Evolutionary conservation across 345 rosid genomes (phyloP).

Genomic region (Viola odorata): DNA sequence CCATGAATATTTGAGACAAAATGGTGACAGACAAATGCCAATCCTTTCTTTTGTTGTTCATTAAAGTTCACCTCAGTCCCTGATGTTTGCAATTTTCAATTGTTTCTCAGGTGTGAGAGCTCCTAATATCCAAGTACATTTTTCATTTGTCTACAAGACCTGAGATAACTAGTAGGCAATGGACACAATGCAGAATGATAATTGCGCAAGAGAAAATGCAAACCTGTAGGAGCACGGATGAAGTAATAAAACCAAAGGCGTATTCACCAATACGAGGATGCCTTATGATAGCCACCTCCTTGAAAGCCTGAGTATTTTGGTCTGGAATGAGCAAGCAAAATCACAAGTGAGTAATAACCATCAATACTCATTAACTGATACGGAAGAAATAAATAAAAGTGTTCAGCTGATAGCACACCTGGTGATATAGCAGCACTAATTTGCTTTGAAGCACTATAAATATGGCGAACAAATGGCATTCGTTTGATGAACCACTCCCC

Average conservation of each 20-base stretch:
- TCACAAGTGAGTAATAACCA: neutral
- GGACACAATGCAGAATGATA: neutral
- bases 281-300: constrained; percentile 94
- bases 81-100: too few species aligned
- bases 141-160: too few species aligned
- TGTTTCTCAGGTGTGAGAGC: too few species aligned
- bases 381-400: neutral
- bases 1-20: too few species aligned
- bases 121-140: too few species aligned
- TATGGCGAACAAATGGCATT: constrained; percentile 96
- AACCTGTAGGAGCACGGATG: constrained; percentile 85
- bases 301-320: constrained; percentile 91
- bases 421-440: constrained; percentile 97
- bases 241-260: constrained; percentile 95
- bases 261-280: constrained; percentile 99
- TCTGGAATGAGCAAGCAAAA: constrained; percentile 41
- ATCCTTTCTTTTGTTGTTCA: neutral
- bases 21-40: too few species aligned
- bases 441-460: constrained; percentile 95
- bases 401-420: constrained; percentile 40
- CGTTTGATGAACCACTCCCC: constrained; percentile 98
- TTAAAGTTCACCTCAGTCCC: too few species aligned
- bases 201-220: constrained; percentile 5
- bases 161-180: neutral
- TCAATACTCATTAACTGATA: neutral